Base-by-base conservation (phyloP, 108 stramenopile genomes). In the Fragilariopsis cylindrus region DNA sequence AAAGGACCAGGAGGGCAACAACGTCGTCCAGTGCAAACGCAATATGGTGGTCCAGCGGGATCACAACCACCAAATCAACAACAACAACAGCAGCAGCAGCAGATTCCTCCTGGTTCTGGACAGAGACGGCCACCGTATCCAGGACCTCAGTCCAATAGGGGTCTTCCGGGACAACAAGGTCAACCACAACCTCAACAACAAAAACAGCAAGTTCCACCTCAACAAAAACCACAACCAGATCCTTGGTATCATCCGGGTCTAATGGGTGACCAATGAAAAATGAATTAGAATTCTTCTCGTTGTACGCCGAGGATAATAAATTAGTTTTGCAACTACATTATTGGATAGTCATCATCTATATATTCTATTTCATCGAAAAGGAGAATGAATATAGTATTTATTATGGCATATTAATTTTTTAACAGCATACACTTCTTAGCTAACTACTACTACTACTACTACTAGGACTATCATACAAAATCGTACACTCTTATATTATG, bases 221-320 rank as follows among this genome's bases (percentile, higher is more conserved):
- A 21, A 52, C 57, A 76, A 67, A 71, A 73, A 30, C 63, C 72
- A 48, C 66, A 64, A 12, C 77, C 45, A 30, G 70, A 82, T 65
- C 75, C 81, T 4, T 82, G 81, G 81, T 8, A 65, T 13, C 81
- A 82, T 39, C 81, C 81, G 6, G 81, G 73, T 16, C 56, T 81
- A 6, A 53, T 56, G 42, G 65, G 71, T 45, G 80, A 81, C 53
- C 58, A 69, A 39, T 76, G 43, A 48, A 13, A 18, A 60, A 21
- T 1, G 30, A 30, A 30, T 30, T 30, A 2, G 30, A 30, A 30
- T 30, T 30, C 30, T 30, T 30, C 30, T 30, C 30, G 30, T 30
- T 30, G 30, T 30, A 30, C 30, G 30, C 30, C 30, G 2, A 30
- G 30, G 30, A 30, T 30, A 30, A 30, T 30, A 30, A 30, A 30